Conservation (phyloP, 768 basidiomycete species). For the Gyrodon lividus region DNA sequence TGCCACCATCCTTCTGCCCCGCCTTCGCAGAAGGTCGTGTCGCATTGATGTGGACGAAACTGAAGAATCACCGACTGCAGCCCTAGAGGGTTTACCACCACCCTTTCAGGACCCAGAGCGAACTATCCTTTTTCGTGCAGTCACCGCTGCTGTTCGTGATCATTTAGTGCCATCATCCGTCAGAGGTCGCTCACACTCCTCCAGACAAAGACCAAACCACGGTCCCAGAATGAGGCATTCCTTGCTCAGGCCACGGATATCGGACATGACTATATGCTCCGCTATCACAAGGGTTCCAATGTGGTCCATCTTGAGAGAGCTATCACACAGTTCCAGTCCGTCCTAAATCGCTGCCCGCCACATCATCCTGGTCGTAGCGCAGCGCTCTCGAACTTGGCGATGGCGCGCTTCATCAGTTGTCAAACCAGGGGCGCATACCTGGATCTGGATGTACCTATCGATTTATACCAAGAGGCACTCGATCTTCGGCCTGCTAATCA, state of each 20-base stretch:
- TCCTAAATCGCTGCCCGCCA: conserved; percentile 1
- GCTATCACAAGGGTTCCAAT: neutral
- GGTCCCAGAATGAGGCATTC: neutral
- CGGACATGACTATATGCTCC: conserved; percentile 1
- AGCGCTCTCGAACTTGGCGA: conserved; percentile 12
- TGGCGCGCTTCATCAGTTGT: neutral
- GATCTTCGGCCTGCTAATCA: conserved; percentile 1
- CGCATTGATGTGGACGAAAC: no score
- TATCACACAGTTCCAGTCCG: conserved; percentile 2
- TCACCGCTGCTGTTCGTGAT: no score
- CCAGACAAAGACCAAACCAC: neutral
- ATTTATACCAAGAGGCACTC: conserved; percentile 9
- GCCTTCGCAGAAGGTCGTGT: no score
- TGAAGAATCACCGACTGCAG: no score
- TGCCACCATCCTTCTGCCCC: no score
- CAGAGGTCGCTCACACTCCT: neutral
- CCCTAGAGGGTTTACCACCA: no score
- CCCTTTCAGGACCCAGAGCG: no score
- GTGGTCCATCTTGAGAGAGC: neutral
- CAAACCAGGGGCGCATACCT: neutral
- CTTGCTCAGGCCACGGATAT: neutral
- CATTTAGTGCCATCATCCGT: no score
- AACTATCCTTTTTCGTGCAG: no score
- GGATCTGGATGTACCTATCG: neutral
- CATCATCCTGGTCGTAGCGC: neutral